Base-by-base conservation (phyloP, 2,329 filamentous ascomycete species). In the Fusarium virguliforme region DNA sequence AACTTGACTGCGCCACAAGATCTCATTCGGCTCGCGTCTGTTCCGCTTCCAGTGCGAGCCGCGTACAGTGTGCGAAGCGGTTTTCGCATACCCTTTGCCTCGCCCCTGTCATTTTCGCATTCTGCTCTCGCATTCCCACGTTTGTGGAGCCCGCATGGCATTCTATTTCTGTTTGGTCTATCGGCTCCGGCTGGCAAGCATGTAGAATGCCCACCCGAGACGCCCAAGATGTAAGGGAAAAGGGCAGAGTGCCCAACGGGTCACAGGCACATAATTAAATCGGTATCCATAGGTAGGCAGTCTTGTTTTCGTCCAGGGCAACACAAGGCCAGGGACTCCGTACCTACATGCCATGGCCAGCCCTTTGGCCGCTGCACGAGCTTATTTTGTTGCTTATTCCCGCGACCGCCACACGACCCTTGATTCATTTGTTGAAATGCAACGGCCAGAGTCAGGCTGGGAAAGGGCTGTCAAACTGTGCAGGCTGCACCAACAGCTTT, bases 1-100 rank as follows among this genome's bases (percentile, higher is more conserved):
- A 24, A 24, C 51, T 24, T 62, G 22, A 38, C 68, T 72, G 68
- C 68, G 68, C 68, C 68, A 72, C 68, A 54, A 38, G 40, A 43
- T 57, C 56, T 58, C 48, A 61, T 59, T 35, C 34, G 53, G 48
- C 51, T 51, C 32, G 22, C 43, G 18, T 54, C 10, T 43, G 41
- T 48, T 48, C 43, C 43, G 43, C 15, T 28, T 48, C 24, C 26
- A 48, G 43, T 3, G 3, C 26, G 30, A 28, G 24, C 10, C 18
- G 22, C 15, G 35, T 54, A 67, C 46, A 38, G 37, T 58, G 62
- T 61, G 48, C 62, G 38, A 66, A 24, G 34, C 37, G 6, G 53
- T 66, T 32, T 50, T 70, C 58, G 57, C 40, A 38, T 54, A 54
- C 34, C 32, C 34, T 28, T 34, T 35, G 24, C 22, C 15, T 18